phyloP scores from a whole-genome alignment of 2,329 filamentous ascomycete genomes.

The Fusarium equiseti region DNA sequence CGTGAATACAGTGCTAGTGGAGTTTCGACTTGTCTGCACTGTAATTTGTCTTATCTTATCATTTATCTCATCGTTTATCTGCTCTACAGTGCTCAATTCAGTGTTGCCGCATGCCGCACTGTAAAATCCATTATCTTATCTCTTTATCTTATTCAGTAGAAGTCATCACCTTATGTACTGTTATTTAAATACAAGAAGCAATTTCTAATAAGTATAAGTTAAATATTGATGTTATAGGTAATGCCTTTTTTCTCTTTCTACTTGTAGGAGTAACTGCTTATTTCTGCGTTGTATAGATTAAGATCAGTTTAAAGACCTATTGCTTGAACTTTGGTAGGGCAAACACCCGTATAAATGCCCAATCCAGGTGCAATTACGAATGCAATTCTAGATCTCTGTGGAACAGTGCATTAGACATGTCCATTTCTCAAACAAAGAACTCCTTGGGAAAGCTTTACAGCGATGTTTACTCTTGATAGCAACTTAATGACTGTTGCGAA shows the following conservation, averaged over 20 bases:
- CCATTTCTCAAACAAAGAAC: not conserved
- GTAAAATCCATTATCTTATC: fast-evolving
- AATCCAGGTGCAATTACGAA: too few species aligned
- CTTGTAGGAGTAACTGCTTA: too few species aligned
- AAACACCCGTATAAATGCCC: fast-evolving
- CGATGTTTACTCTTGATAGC: not conserved
- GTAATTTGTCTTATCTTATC: not conserved
- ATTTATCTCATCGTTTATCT: too few species aligned
- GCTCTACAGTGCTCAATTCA: fast-evolving
- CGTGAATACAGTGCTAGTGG: not conserved
- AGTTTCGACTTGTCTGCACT: not conserved
- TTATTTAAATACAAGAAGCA: not conserved
- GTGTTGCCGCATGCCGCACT: fast-evolving
- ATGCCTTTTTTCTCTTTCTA: too few species aligned
- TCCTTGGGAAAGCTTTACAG: not conserved
- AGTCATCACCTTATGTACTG: not conserved
- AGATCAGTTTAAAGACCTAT: too few species aligned
- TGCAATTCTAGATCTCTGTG: too few species aligned
- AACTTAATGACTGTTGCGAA: not conserved
- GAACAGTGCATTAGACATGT: not conserved
- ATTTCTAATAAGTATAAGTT: not conserved
- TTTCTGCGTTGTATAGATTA: too few species aligned
- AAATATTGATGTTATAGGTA: not conserved
- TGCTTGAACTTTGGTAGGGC: too few species aligned
- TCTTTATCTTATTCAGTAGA: not conserved